Evolutionary conservation across 2,329 filamentous ascomycete genomes (phyloP), one percentile per base, ranked within the genome.

Genomic region (Amauroascus verrucosus): DNA sequence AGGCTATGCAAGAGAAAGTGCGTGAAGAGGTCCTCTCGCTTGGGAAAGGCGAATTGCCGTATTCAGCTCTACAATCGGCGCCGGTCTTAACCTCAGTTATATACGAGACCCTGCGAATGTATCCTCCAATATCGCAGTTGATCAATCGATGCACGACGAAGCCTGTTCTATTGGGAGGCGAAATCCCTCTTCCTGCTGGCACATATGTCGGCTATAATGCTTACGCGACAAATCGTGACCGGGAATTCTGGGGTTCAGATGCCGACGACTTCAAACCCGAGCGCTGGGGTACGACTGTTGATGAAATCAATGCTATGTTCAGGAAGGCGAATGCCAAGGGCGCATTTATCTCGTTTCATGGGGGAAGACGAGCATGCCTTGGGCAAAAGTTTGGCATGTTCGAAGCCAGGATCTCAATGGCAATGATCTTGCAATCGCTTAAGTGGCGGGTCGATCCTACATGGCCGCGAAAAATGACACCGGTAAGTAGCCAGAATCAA

Each of bases 91-190:
- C 37, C 8, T 40, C 37, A 18, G 43, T 46, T 7, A 46, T 32
- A 46, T 46, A 40, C 37, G 37, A 78, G 50, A 63, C 66, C 20
- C 66, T 77, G 11, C 72, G 75, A 1, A 65, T 78, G 44, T 75
- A 72, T 53, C 75, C 75, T 0, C 75, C 75, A 6, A 71, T 78
- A 48, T 70, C 67, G 0, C 74, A 77, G 54, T 65, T 78, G 40
- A 72, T 77, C 57, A 77, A 77, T 51, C 68, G 74, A 5, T 67
- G 68, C 3, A 68, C 67, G 0, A 56, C 59, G 1, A 18, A 60
- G 67, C 0, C 65, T 11, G 56, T 62, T 22, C 57, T 66, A 1
- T 63, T 61, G 5, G 57, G 57, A 0, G 47, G 57, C 4, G 58
- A 72, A n/a, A 52, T 60, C 1, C 63, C 72, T 13, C 67, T 68